Percentiles rank a stretch among this genome's conserved stretches.
Evolutionary conservation across 106 monocot species (phyloP).

Genomic region (Phalaenopsis aphrodite): DNA sequence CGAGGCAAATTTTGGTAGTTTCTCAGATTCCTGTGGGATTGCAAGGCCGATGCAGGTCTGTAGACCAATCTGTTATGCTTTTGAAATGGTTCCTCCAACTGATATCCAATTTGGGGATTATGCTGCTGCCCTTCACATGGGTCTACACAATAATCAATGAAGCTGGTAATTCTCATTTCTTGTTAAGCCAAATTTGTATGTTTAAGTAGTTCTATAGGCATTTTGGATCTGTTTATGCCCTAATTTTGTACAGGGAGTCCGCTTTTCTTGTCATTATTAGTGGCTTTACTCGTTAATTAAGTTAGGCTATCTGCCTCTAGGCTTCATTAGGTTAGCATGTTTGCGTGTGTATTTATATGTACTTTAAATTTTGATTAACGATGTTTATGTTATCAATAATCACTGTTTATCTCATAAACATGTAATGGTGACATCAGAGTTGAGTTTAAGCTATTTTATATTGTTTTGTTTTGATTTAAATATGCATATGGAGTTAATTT

Average conservation of each 20-base stretch:
- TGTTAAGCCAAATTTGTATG: not conserved
- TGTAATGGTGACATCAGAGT: no score
- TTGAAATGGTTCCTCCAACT: slow-evolving; percentile 41
- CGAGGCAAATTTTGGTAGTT: slow-evolving; percentile 33
- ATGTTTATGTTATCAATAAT: no score
- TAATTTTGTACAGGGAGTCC: not conserved
- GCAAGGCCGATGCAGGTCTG: slow-evolving; percentile 38
- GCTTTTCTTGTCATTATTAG: not conserved
- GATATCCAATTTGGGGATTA: slow-evolving; percentile 24
- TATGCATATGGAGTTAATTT: no score
- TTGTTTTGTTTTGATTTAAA: no score
- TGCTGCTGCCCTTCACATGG: slow-evolving; percentile 14
- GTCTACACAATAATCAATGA: slow-evolving; percentile 12
- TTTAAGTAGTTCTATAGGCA: not conserved
- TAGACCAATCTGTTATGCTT: slow-evolving; percentile 49
- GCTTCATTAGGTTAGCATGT: not conserved
- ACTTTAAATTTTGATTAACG: no score
- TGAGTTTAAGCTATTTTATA: no score
- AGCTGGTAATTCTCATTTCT: not conserved
- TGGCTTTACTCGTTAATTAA: not conserved
- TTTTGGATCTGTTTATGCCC: not conserved
- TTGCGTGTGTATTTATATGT: not conserved
- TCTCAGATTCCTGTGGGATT: slow-evolving; percentile 7
- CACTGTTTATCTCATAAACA: no score
- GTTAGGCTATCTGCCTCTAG: not conserved